Evolutionary conservation across 2,329 filamentous ascomycete species (phyloP).

Genomic region (Fusarium sp.): DNA sequence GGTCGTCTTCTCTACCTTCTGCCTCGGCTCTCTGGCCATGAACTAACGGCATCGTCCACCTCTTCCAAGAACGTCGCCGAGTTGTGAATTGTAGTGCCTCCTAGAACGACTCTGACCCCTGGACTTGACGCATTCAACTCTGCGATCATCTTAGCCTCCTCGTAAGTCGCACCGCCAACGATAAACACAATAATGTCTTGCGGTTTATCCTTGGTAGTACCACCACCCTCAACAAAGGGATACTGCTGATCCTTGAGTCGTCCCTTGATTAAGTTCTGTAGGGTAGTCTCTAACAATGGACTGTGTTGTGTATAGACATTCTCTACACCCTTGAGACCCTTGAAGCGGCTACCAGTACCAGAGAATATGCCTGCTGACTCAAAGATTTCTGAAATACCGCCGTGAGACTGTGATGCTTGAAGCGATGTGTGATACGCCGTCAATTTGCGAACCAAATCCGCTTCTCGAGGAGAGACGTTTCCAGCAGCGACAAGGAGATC

Average conservation of each 20-base stretch:
- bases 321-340: slow-evolving; percentile 95
- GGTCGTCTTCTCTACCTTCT: slow-evolving; percentile 39
- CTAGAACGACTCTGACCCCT: slow-evolving; percentile 88
- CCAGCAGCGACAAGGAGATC: slow-evolving; percentile 88
- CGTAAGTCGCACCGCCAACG: slow-evolving; percentile 92
- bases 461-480: slow-evolving; percentile 79
- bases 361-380: slow-evolving; percentile 93
- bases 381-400: slow-evolving; percentile 91
- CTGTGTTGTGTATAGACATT: slow-evolving; percentile 99
- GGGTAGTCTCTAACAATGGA: slow-evolving; percentile 84
- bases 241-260: slow-evolving; percentile 87
- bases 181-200: slow-evolving; percentile 98
- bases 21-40: slow-evolving; percentile 78
- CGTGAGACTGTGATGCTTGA: slow-evolving; percentile 79
- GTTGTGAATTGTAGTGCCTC: slow-evolving; percentile 90
- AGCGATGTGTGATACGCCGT: slow-evolving; percentile 89
- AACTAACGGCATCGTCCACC: slow-evolving; percentile 86
- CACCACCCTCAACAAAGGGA: slow-evolving; percentile 91
- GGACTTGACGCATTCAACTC: slow-evolving; percentile 92
- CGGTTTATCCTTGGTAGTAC: slow-evolving; percentile 90
- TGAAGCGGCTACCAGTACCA: slow-evolving; percentile 87
- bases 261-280: slow-evolving; percentile 95
- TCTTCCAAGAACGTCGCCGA: slow-evolving; percentile 89
- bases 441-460: slow-evolving; percentile 84
- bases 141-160: slow-evolving; percentile 97